Percentiles rank a stretch among this genome's conserved stretches.
Evolutionary conservation across 306 rosid genomes (phyloP).

Genomic region (Fragaria vesca): DNA sequence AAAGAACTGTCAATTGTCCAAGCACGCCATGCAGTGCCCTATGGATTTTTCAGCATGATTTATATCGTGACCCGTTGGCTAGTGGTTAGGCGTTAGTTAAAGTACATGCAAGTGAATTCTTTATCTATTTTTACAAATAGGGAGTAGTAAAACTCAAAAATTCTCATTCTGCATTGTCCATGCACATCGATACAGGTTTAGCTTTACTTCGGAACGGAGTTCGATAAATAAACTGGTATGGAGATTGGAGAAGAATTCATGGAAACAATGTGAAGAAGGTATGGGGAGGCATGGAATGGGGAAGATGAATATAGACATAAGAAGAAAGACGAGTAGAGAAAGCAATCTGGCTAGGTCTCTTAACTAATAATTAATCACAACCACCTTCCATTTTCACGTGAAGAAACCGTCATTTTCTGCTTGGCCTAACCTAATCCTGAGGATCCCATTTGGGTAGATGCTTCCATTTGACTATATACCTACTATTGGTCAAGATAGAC

Average conservation of each 20-base stretch:
- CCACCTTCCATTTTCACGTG: constrained; percentile 34
- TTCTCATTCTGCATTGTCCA: background rate
- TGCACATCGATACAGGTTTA: background rate
- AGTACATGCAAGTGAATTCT: background rate
- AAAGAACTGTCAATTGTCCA: background rate
- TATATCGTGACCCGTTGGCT: background rate
- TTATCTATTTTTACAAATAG: background rate
- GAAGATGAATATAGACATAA: constrained; percentile 12
- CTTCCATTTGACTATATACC: background rate
- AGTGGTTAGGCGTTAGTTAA: background rate
- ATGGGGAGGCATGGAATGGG: background rate
- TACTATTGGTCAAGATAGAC: background rate
- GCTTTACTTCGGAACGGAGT: background rate
- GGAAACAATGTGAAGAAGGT: constrained; percentile 2
- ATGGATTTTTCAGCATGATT: background rate
- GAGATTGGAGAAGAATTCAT: constrained; percentile 2
- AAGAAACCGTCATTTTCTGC: constrained; percentile 43
- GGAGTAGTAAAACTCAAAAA: background rate
- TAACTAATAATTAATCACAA: background rate
- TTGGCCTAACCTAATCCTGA: constrained; percentile 36
- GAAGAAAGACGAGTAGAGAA: background rate
- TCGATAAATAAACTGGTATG: background rate
- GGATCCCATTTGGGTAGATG: constrained; percentile 7
- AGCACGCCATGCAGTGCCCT: background rate
- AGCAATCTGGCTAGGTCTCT: background rate